These are phyloP conservation scores for Tinospora cordifolia DNA, from an alignment of 164 flowering plant species.

Conservation along the genomic window DNA sequence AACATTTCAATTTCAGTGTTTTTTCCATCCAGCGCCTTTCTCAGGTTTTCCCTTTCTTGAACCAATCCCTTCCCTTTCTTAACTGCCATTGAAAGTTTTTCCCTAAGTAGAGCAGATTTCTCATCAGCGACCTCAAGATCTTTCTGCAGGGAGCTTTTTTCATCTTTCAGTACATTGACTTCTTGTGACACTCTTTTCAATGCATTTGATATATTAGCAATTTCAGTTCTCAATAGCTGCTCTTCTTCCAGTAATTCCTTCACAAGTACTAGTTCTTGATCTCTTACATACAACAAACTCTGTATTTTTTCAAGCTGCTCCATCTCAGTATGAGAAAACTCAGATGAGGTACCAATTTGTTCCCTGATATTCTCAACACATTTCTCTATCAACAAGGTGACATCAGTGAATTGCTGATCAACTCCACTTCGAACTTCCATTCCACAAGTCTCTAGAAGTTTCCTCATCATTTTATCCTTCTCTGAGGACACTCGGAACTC, in stretches of 20 bases:
- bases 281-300: slow-evolving; percentile 43
- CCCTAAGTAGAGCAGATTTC: slow-evolving; percentile 60
- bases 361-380: slow-evolving; percentile 53
- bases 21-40: slow-evolving; percentile 52
- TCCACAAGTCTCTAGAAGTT: slow-evolving; percentile 47
- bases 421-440: slow-evolving; percentile 24
- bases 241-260: slow-evolving; percentile 57
- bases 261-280: slow-evolving; percentile 47
- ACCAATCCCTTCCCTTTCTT: slow-evolving; percentile 96
- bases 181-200: slow-evolving; percentile 36
- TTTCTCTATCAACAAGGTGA: slow-evolving; percentile 32
- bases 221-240: slow-evolving; percentile 29
- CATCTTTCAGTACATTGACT: slow-evolving; percentile 38
- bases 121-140: slow-evolving; percentile 72
- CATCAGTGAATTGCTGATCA: slow-evolving; percentile 26
- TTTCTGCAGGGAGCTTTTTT: slow-evolving; percentile 45
- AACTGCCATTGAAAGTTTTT: slow-evolving; percentile 90
- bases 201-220: slow-evolving; percentile 35
- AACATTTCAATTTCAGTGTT: slow-evolving; percentile 62
- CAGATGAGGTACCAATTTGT: slow-evolving; percentile 21
- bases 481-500: slow-evolving; percentile 27
- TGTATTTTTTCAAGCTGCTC: slow-evolving; percentile 46
- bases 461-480: slow-evolving; percentile 31
- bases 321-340: slow-evolving; percentile 23
- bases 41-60: slow-evolving; percentile 77